Conservation (phyloP, 73 alveolate species). For the Blepharisma stoltei region DNA sequence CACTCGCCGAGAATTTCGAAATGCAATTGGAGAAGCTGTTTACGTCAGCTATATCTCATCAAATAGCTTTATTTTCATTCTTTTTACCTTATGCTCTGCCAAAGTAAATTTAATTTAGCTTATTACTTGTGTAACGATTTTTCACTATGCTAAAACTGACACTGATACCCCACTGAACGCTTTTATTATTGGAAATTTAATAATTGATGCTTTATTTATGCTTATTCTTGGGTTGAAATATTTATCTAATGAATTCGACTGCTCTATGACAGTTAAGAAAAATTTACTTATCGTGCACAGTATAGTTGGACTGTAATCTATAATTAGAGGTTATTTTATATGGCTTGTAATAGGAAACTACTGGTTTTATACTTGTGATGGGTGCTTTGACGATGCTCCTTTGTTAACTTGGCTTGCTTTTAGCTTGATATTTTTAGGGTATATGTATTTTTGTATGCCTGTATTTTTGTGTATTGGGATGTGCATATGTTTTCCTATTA, state of each 20-base stretch:
- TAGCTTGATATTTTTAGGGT: not conserved
- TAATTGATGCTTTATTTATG: not conserved
- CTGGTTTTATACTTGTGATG: conserved; percentile 17
- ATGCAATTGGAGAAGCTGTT: not conserved
- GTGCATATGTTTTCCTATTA: not conserved
- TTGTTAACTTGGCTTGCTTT: not conserved
- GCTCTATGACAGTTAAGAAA: not conserved
- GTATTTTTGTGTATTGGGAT: not conserved
- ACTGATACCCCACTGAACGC: not conserved
- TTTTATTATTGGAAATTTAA: not conserved
- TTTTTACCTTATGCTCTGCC: no score
- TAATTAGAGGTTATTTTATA: not conserved
- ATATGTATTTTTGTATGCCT: conserved; percentile 5
- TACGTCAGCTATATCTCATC: not conserved
- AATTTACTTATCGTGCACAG: not conserved
- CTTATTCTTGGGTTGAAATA: not conserved
- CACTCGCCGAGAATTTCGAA: not conserved
- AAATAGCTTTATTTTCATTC: no score
- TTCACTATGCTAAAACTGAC: not conserved
- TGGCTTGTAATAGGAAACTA: conserved; percentile 1
- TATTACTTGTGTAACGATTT: not conserved
- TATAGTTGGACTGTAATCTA: not conserved
- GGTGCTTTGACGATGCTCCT: conserved; percentile 16
- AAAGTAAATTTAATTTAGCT: no score
- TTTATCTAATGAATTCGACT: not conserved